A percentile compares a stretch with the other conserved stretches of the same genome.
Evolutionary conservation across 495 filamentous ascomycete genomes (phyloP).

Genomic region (Jackrogersella multiformis): DNA sequence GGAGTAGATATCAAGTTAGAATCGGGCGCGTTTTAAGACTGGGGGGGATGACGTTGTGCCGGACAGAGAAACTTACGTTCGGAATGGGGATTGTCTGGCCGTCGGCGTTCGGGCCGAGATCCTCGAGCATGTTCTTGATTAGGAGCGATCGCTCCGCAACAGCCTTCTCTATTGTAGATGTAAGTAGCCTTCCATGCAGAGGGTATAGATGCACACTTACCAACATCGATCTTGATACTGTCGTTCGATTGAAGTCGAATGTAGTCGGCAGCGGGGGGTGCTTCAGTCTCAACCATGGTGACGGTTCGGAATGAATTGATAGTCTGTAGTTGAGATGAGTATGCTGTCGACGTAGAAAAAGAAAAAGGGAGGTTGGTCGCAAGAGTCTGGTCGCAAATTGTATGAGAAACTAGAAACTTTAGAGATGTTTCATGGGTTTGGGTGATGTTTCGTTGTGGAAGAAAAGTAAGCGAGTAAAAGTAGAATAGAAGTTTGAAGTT

Average conservation of each 20-base stretch:
- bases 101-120: slow-evolving; percentile 76
- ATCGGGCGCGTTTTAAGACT: not conserved
- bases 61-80: slow-evolving; percentile 69
- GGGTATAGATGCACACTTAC: slow-evolving; percentile 31
- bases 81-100: slow-evolving; percentile 81
- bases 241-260: slow-evolving; percentile 41
- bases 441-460: not conserved
- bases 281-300: slow-evolving; percentile 35
- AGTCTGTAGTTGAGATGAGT: slow-evolving; percentile 9
- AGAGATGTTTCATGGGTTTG: not conserved
- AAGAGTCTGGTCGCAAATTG: not conserved
- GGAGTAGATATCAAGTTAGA: slow-evolving; percentile 2
- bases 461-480: not conserved
- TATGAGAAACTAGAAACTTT: not conserved
- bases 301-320: not conserved
- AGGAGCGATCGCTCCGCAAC: slow-evolving; percentile 92
- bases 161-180: slow-evolving; percentile 68
- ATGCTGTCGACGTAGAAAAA: slow-evolving; percentile 8
- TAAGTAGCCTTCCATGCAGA: slow-evolving; percentile 14
- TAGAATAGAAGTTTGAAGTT: slow-evolving; percentile 3
- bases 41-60: not conserved
- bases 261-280: slow-evolving; percentile 23
- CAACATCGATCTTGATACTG: slow-evolving; percentile 43
- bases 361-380: too few species aligned
- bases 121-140: slow-evolving; percentile 98